These are phyloP conservation scores for Rosa persica DNA, from an alignment of 306 rosid species.

Conservation along the genomic window DNA sequence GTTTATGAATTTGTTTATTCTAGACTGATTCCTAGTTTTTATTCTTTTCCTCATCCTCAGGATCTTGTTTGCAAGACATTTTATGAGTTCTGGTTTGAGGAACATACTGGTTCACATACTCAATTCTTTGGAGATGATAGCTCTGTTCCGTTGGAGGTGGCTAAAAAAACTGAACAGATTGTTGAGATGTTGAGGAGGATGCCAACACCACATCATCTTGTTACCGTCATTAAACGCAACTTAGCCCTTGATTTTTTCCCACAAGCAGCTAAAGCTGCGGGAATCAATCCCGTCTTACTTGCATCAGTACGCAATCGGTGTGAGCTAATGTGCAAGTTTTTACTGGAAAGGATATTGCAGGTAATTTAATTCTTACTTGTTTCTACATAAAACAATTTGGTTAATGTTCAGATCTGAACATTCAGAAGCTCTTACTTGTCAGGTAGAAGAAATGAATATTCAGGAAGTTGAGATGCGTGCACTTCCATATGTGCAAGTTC, in stretches of 20 bases:
- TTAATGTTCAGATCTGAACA: conserved; percentile 16
- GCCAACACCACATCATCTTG: conserved; percentile 88
- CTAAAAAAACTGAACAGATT: conserved; percentile 87
- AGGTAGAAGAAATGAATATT: conserved; percentile 83
- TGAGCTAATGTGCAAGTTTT: conserved; percentile 96
- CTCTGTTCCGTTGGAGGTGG: conserved; percentile 85
- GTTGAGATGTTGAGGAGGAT: conserved; percentile 83
- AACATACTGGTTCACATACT: conserved; percentile 68
- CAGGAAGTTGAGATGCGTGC: conserved; percentile 68
- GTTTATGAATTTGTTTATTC: neutral
- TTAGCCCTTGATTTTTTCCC: conserved; percentile 97
- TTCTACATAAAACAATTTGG: conserved; percentile 1
- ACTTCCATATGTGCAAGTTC: conserved; percentile 81
- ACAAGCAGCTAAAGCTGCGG: conserved; percentile 83
- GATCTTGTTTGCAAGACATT: conserved; percentile 99
- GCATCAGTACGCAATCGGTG: conserved; percentile 89
- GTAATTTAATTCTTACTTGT: conserved; percentile 30
- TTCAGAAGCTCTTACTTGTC: conserved; percentile 29
- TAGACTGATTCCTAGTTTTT: conserved; percentile 4
- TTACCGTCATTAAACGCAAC: conserved; percentile 82
- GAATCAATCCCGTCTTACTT: conserved; percentile 76
- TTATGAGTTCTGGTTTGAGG: conserved; percentile 98
- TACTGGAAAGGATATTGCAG: conserved; percentile 92
- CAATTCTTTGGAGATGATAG: conserved; percentile 79
- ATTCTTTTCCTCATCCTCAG: conserved; percentile 44